Percentiles rank a stretch among this genome's conserved stretches.
Evolutionary conservation across 192 early-diverging fungal species (phyloP).

Genomic region (Paraglomus brasilianum): DNA sequence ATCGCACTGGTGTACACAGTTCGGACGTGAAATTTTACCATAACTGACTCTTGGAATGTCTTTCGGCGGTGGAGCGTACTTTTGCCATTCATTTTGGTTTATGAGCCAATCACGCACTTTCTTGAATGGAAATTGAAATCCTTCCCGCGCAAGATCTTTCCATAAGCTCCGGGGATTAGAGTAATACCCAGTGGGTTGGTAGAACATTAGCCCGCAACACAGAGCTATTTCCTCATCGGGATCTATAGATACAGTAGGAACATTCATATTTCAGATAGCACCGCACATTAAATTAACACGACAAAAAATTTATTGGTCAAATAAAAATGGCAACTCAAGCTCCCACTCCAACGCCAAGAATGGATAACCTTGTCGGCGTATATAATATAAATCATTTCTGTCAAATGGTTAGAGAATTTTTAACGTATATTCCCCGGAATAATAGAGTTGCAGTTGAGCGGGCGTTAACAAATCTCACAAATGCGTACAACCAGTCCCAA

Average conservation of each 20-base stretch:
- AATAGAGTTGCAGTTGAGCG: no score
- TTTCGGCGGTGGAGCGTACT: not conserved
- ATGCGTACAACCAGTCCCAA: no score
- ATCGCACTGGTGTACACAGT: conserved; percentile 6
- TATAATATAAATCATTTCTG: no score
- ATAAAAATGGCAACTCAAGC: no score
- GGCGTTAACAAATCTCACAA: no score
- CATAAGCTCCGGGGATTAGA: not conserved
- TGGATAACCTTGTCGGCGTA: no score
- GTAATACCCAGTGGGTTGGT: not conserved
- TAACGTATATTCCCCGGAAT: no score
- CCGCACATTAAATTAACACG: no score
- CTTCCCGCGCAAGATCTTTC: not conserved
- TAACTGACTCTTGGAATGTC: not conserved
- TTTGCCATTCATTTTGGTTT: conserved; percentile 7
- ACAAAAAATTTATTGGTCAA: no score
- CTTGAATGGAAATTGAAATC: not conserved
- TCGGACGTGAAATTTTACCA: conserved; percentile 15
- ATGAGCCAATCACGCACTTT: not conserved
- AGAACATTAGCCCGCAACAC: not conserved
- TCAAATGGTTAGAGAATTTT: no score
- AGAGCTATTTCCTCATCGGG: not conserved
- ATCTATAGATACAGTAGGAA: conserved; percentile 8
- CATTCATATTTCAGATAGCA: not conserved
- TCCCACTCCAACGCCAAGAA: no score